Evolutionary conservation across 345 rosid species (phyloP).

Genomic region (Moringa oleifera): DNA sequence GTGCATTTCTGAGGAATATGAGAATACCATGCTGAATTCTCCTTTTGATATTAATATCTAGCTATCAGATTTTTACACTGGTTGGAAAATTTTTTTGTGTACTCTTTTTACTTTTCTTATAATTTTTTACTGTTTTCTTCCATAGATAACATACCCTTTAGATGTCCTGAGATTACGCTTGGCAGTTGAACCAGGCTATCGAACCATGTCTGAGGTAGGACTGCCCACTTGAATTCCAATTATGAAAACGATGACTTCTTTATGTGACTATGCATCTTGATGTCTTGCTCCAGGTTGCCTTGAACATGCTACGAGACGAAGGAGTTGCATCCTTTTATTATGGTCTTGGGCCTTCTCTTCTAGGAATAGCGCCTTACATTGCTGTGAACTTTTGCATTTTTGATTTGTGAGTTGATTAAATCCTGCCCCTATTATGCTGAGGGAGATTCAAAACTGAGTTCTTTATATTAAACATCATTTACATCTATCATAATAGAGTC

Average conservation of each 20-base stretch:
- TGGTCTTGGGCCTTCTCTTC: conserved; percentile 93
- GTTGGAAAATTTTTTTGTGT: not conserved
- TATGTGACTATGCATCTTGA: conserved; percentile 6
- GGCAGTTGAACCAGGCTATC: conserved; percentile 89
- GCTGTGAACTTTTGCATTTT: conserved; percentile 92
- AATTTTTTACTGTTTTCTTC: conserved; percentile 6
- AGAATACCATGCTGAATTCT: not conserved
- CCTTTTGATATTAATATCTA: not conserved
- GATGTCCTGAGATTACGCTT: conserved; percentile 89
- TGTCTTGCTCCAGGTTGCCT: conserved; percentile 58
- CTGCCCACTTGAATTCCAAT: not conserved
- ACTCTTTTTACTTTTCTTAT: not conserved
- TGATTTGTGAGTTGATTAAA: conserved; percentile 67
- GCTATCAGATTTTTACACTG: not conserved
- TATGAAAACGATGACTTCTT: conserved; percentile 10
- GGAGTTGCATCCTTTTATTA: conserved; percentile 80
- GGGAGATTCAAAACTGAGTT: not conserved
- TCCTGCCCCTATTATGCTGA: conserved; percentile 2
- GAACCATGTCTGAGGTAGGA: conserved; percentile 81
- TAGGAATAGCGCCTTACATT: conserved; percentile 94
- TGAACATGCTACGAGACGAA: conserved; percentile 92
- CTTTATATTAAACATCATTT: not conserved
- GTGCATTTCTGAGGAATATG: not conserved
- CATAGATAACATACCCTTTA: conserved; percentile 87
- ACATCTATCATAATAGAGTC: conserved; percentile 45